Percentiles rank a stretch among this genome's conserved stretches.
Conservation (phyloP, 768 basidiomycete species). For the Sutorius australiensis region DNA sequence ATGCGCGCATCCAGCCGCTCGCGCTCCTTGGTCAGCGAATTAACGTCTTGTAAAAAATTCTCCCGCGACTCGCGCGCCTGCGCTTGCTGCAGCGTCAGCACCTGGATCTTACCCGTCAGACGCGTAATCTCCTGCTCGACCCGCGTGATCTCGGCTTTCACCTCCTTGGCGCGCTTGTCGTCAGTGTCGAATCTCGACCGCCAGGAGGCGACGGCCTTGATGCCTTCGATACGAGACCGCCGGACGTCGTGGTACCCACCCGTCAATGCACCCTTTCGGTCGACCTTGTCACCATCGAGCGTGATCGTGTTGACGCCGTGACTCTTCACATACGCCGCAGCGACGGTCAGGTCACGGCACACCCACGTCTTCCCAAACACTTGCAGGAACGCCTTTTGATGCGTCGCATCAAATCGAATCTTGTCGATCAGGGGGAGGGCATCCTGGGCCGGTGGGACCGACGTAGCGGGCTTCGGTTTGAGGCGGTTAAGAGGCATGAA, state of each 20-base stretch:
- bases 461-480: slow-evolving; percentile 62
- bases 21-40: slow-evolving; percentile 57
- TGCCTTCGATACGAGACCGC: slow-evolving; percentile 84
- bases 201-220: slow-evolving; percentile 76
- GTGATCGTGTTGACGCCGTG: slow-evolving; percentile 97
- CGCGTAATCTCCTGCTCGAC: slow-evolving; percentile 87
- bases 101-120: slow-evolving; percentile 67
- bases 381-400: slow-evolving; percentile 87
- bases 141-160: slow-evolving; percentile 61
- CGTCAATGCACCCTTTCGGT: slow-evolving; percentile 92
- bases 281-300: slow-evolving; percentile 95
- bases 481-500: slow-evolving; percentile 98
- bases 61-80: slow-evolving; percentile 69
- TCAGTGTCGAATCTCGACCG: slow-evolving; percentile 66
- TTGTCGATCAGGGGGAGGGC: slow-evolving; percentile 81
- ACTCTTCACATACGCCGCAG: slow-evolving; percentile 90
- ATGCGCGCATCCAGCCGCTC: slow-evolving; percentile 64
- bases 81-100: slow-evolving; percentile 63
- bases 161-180: slow-evolving; percentile 61
- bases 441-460: slow-evolving; percentile 63
- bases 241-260: slow-evolving; percentile 95
- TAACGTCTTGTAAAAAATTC: slow-evolving; percentile 59
- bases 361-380: slow-evolving; percentile 98
- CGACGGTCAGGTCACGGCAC: slow-evolving; percentile 87
- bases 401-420: slow-evolving; percentile 66